Conservation (phyloP, 768 basidiomycete genomes). For the Grammothele lineata region DNA sequence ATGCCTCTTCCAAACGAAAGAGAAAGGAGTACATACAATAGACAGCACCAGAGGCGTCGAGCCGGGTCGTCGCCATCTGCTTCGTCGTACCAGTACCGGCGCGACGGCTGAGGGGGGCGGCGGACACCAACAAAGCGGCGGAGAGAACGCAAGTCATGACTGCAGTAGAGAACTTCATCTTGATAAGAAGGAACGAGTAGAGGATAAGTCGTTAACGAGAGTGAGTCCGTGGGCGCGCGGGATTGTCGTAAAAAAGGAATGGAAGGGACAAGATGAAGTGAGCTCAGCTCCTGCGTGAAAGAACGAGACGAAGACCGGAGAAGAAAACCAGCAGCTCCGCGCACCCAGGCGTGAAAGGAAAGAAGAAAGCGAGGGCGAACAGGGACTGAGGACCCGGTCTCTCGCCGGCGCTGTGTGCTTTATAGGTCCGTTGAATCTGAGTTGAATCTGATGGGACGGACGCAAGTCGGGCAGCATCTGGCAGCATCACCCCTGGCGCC, state of each 20-base stretch:
- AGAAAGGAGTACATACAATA: constrained; percentile 20
- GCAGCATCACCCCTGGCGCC: constrained; percentile 10
- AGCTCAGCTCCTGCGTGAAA: constrained; percentile 11
- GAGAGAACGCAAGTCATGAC: constrained; percentile 10
- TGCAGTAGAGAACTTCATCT: constrained; percentile 19
- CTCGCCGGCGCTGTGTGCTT: background rate
- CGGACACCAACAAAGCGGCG: constrained; percentile 11
- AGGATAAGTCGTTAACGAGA: constrained; percentile 3
- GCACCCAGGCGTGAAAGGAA: constrained; percentile 13
- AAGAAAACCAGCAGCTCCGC: constrained; percentile 6
- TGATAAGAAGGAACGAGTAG: constrained; percentile 6
- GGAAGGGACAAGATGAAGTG: constrained; percentile 10
- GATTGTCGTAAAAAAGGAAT: constrained; percentile 3
- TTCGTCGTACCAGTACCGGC: constrained; percentile 3
- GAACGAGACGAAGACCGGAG: background rate
- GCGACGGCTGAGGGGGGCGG: constrained; percentile 11
- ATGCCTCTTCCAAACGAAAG: too few species aligned
- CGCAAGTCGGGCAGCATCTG: background rate
- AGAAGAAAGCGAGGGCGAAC: constrained; percentile 2
- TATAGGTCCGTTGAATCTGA: constrained; percentile 1
- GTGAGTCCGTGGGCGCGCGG: constrained; percentile 2
- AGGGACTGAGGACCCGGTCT: background rate
- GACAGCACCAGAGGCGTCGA: constrained; percentile 18
- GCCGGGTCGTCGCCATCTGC: constrained; percentile 1
- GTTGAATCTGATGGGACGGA: background rate